Base-by-base conservation (phyloP, 116 monocot genomes). In the Trichopus zeylanicus region DNA sequence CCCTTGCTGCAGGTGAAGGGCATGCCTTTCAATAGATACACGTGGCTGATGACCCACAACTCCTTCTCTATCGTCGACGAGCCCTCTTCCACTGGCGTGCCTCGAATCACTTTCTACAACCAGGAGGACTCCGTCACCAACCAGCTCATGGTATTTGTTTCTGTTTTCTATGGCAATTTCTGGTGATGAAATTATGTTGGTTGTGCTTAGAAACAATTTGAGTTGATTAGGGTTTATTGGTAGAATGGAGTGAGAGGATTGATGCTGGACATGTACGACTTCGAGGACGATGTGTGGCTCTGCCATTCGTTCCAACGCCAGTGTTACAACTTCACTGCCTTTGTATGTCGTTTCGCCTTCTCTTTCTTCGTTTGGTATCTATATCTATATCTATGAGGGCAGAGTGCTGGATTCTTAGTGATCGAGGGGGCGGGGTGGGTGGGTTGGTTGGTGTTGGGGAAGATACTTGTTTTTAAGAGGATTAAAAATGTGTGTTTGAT, bases 261-360 rank as follows among this genome's bases (percentile, higher is more conserved):
- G 63, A 94, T 94, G 94, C 73, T 89, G 54, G 94, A 89, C 61
- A 89, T 89, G 89, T 94, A 94, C 46, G 94, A 89, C 62, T 94
- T 94, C 23, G 76, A 78, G 56, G 80, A 51, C 27, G 94, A 94
- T 65, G 56, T 94, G 11, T 94, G 94, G 94, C 83, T 94, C 13
- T 94, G 94, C 61, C 94, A 94, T 60, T 94, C 89, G 5, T 75
- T 94, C 33, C 77, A 86, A 31, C 89, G 94, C 29, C 86, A 89
- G 58, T 94, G 94, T 83, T 94, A 71, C 69, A 89, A 94, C 51
- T 94, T 94, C 74, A 89, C 94, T 31, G 94, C 94, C 16, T 94
- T 89, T 70, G 94, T 94, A 75, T 81, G 94, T 86, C 23, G 1
- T 6, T 22, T 49, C 13, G 13, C 42, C 18, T 42, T 4, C n/a